These are phyloP conservation scores for Perilla frutescens DNA, from an alignment of 257 asterid genomes.

Conservation along the genomic window DNA sequence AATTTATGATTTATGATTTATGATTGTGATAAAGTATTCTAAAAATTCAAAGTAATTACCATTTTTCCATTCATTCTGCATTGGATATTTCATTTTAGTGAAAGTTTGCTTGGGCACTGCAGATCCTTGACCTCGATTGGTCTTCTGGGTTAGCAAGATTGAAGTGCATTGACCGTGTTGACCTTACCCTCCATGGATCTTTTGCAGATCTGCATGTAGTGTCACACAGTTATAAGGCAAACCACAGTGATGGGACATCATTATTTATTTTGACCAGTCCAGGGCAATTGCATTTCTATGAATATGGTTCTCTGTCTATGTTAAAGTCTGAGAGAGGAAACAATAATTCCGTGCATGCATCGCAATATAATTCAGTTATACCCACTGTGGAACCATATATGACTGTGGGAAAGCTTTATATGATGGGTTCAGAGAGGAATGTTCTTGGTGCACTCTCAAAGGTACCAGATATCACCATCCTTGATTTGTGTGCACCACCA, in stretches of 20 bases:
- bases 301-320: slow-evolving; percentile 59
- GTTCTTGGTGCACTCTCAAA: slow-evolving; percentile 49
- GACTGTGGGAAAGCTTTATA: slow-evolving; percentile 70
- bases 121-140: slow-evolving; percentile 97
- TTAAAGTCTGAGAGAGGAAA: slow-evolving; percentile 67
- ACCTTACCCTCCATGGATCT: slow-evolving; percentile 87
- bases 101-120: slow-evolving; percentile 44
- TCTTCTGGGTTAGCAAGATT: slow-evolving; percentile 79
- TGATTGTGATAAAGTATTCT: slow-evolving; percentile 5
- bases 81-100: slow-evolving; percentile 34
- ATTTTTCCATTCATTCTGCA: slow-evolving; percentile 6
- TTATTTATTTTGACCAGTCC: slow-evolving; percentile 84
- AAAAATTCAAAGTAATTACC: slow-evolving; percentile 1
- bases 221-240: slow-evolving; percentile 57
- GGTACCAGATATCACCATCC: slow-evolving; percentile 53
- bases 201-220: slow-evolving; percentile 75
- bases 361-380: slow-evolving; percentile 67
- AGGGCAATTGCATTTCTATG: slow-evolving; percentile 82
- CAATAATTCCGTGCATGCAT: slow-evolving; percentile 52
- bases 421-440: slow-evolving; percentile 45
- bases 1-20: neutral
- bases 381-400: slow-evolving; percentile 84
- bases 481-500: slow-evolving; percentile 33
- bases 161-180: slow-evolving; percentile 83
- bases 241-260: slow-evolving; percentile 50